phyloP scores from a whole-genome alignment of 176 grass and related monocot species.

The Areca catechu region DNA sequence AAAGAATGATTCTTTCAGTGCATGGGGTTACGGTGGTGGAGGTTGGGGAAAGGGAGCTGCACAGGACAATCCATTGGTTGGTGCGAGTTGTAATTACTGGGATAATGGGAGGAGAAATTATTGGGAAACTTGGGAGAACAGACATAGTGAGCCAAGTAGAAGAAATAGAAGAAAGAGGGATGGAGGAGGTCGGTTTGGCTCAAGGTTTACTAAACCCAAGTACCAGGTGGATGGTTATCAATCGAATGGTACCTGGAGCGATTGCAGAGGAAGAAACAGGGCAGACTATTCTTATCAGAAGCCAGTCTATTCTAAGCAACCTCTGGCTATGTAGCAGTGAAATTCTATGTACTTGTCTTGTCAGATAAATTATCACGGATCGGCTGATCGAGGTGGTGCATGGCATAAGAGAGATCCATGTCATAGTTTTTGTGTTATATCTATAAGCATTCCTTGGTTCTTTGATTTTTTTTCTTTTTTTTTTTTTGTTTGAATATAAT shows the following conservation, averaged over 20 bases:
- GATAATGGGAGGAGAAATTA: conserved; percentile 14
- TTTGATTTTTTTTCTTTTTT: too few relatives aligned
- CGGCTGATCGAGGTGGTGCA: too few relatives aligned
- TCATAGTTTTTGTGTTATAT: too few relatives aligned
- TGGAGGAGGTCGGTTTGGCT: conserved; percentile 26
- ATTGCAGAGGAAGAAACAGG: conserved; percentile 31
- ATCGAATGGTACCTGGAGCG: conserved; percentile 24
- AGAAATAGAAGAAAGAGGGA: conserved; percentile 36
- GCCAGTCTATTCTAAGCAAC: background rate
- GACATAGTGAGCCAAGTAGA: conserved; percentile 22
- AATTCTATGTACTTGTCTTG: too few relatives aligned
- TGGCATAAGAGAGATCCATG: too few relatives aligned
- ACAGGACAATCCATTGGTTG: conserved; percentile 23
- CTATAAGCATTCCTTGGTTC: too few relatives aligned
- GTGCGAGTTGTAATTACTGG: conserved; percentile 4
- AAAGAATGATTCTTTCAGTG: conserved; percentile 17
- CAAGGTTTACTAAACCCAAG: conserved; percentile 48
- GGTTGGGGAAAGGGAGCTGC: conserved; percentile 22
- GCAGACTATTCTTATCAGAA: conserved; percentile 17
- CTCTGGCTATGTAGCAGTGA: conserved; percentile 6
- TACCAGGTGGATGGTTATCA: conserved; percentile 19
- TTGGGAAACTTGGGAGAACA: conserved; percentile 30
- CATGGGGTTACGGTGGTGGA: conserved; percentile 26
- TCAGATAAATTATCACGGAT: too few relatives aligned
- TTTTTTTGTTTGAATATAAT: too few relatives aligned